Base-by-base conservation (phyloP, 2,329 filamentous ascomycete species). In the Dothiorella sarmentorum region DNA sequence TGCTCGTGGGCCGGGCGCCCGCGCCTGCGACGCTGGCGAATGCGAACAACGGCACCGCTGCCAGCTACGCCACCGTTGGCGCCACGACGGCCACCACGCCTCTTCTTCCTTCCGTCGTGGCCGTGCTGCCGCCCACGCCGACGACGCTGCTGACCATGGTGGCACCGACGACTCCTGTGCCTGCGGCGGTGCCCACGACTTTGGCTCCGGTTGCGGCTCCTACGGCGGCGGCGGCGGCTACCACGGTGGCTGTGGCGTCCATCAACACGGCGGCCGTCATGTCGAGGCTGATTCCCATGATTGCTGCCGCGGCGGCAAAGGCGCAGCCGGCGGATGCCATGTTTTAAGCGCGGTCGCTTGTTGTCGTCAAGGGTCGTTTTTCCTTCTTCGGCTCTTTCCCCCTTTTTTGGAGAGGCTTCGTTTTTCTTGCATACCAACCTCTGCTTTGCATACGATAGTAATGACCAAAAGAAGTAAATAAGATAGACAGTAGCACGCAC, bases 1-100 rank as follows among this genome's bases (percentile, higher is more conserved):
- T 15, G 71, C 58, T 60, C 18, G n/a, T 56, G 10, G 20, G n/a
- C 31, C 15, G 26, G 35, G 40, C 44, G 15, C 42, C 22, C 20
- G 56, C 35, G 13, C 56, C 56, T 7, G 56, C 27, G 10, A 29
- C 7, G 38, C 40, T 37, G 53, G 15, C n/a, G 31, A n/a, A 7
- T 4, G 7, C 13, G 20, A 24, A 35, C 31, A n/a, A 13, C 31
- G 47, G 15, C 18, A 29, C 31, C 2, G 31, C 18, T 17, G 10
- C 29, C 18, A 26, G 31, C 18, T n/a, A n/a, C n/a, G n/a, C n/a
- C n/a, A n/a, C n/a, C n/a, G n/a, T n/a, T n/a, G n/a, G n/a, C n/a
- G n/a, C n/a, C n/a, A n/a, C n/a, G n/a, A 29, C 24, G 15, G 4
- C 24, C 3, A 4, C 42, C 7, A 22, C 24, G 24, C 24, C n/a